A percentile compares a stretch with the other conserved stretches of the same genome.
Conservation (phyloP, 2,329 filamentous ascomycete genomes). For the Teratosphaeria pseudoeucalypti region DNA sequence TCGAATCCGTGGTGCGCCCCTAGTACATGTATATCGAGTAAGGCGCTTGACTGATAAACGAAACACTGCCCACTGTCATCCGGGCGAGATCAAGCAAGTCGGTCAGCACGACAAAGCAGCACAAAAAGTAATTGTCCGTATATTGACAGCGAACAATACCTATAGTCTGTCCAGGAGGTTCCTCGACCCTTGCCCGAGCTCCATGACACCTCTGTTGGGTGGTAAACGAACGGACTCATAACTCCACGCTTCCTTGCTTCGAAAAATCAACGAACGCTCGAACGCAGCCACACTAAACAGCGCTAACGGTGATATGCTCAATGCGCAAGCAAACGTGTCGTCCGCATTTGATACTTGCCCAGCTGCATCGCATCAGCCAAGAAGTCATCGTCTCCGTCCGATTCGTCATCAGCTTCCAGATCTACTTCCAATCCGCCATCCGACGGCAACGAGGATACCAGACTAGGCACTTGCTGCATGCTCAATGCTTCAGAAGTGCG, state of each 20-base stretch:
- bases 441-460: neutral
- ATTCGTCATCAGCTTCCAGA: constrained; percentile 4
- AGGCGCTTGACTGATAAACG: no score
- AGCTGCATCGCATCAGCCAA: neutral
- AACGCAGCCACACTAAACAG: constrained; percentile 8
- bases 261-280: constrained; percentile 5
- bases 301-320: neutral
- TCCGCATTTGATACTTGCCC: constrained; percentile 8
- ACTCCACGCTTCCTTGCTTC: neutral
- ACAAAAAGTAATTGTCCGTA: neutral
- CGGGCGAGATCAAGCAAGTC: neutral
- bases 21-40: no score
- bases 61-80: no score
- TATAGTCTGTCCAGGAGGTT: neutral
- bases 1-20: neutral
- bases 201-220: neutral
- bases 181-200: neutral
- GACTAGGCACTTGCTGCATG: neutral
- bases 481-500: neutral
- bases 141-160: neutral
- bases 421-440: constrained; percentile 6
- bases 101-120: neutral
- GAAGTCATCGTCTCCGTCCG: constrained; percentile 5
- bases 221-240: neutral
- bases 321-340: constrained; percentile 6